Evolutionary conservation across 305 asterid species (phyloP).

Genomic region (Fraxinus greggii): DNA sequence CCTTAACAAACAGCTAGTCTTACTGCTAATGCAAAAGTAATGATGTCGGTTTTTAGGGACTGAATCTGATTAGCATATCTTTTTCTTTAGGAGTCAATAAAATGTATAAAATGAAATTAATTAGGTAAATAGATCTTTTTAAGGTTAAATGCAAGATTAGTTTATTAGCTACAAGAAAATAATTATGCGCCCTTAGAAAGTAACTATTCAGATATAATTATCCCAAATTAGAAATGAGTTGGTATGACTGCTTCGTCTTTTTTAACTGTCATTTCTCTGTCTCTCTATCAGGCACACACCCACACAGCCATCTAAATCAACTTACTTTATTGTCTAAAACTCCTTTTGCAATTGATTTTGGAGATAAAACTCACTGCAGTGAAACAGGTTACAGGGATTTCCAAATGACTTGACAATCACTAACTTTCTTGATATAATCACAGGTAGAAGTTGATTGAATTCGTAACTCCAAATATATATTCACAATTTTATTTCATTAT

Average conservation of each 20-base stretch:
- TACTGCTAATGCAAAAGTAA: neutral
- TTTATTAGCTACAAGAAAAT: neutral
- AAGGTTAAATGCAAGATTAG: neutral
- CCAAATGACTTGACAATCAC: neutral
- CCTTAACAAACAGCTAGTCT: neutral
- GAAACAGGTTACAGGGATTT: neutral
- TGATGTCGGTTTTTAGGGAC: neutral
- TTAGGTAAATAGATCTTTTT: neutral
- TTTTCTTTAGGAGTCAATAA: neutral
- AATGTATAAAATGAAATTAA: neutral
- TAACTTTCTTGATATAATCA: neutral
- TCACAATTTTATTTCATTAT: neutral
- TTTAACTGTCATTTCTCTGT: neutral
- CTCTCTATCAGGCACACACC: neutral
- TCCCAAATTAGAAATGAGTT: neutral
- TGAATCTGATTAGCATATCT: neutral
- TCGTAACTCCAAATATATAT: neutral
- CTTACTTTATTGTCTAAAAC: neutral
- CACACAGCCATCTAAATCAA: neutral
- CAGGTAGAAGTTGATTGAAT: neutral
- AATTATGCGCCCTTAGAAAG: neutral
- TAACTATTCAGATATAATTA: neutral
- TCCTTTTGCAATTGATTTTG: neutral
- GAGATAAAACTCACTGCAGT: neutral
- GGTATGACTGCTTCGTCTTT: neutral